Conservation (phyloP, 2,329 filamentous ascomycete species). For the Didymella lethalis region DNA sequence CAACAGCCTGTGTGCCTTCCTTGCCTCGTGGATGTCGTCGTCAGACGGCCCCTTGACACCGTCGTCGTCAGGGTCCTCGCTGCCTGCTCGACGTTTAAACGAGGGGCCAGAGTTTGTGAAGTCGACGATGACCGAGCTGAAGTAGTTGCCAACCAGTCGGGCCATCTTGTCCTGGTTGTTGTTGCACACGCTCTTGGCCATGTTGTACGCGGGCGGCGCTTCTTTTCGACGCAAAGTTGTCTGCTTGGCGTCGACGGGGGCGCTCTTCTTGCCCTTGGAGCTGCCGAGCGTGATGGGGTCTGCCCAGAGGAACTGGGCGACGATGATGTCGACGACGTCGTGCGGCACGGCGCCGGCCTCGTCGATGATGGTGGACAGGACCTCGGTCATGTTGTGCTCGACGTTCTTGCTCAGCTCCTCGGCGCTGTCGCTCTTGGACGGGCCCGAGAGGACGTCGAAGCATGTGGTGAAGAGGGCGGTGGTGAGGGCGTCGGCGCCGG, state of each 20-base stretch:
- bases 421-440: constrained; percentile 75
- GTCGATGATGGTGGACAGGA: constrained; percentile 85
- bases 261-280: constrained; percentile 61
- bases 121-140: constrained; percentile 94
- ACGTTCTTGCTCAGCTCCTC: constrained; percentile 92
- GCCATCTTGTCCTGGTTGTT: constrained; percentile 92
- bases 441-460: constrained; percentile 88
- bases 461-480: constrained; percentile 79
- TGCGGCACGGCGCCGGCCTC: constrained; percentile 80
- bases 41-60: constrained; percentile 71
- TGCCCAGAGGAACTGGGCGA: constrained; percentile 93
- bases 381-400: constrained; percentile 87
- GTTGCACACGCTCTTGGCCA: constrained; percentile 95
- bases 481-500: constrained; percentile 80
- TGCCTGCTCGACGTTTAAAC: constrained; percentile 36
- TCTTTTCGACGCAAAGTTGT: constrained; percentile 85
- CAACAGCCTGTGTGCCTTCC: constrained; percentile 87
- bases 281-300: constrained; percentile 67
- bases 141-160: constrained; percentile 92
- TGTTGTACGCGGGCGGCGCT: constrained; percentile 90
- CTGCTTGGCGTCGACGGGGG: constrained; percentile 74
- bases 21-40: constrained; percentile 84
- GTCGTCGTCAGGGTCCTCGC: constrained; percentile 56
- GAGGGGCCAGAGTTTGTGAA: constrained; percentile 60
- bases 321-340: constrained; percentile 87